phyloP scores from a whole-genome alignment of 352 stramenopile species.

The Phytophthora boehmeriae region DNA sequence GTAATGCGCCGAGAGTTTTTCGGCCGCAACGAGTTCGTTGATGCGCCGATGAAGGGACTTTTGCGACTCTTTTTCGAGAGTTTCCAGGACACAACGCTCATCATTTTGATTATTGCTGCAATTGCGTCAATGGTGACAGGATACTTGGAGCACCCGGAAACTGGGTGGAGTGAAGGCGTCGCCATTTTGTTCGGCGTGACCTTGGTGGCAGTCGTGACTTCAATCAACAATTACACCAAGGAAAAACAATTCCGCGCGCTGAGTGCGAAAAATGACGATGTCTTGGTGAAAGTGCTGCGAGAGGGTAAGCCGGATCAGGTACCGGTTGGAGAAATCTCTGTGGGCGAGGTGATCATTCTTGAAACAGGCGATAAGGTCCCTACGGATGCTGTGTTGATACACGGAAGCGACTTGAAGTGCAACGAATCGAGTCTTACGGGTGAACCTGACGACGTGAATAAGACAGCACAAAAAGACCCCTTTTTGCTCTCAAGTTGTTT shows the following conservation, averaged over 20 bases:
- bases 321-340: conserved; percentile 72
- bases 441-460: conserved; percentile 94
- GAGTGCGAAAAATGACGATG: conserved; percentile 90
- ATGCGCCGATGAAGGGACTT: conserved; percentile 83
- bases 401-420: conserved; percentile 92
- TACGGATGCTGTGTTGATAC: conserved; percentile 93
- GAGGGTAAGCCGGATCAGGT: conserved; percentile 71
- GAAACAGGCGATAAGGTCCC: conserved; percentile 94
- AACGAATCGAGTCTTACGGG: conserved; percentile 97
- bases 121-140: conserved; percentile 86
- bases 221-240: conserved; percentile 97
- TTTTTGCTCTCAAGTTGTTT: conserved; percentile 91
- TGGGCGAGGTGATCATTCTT: conserved; percentile 92
- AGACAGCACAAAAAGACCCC: conserved; percentile 71
- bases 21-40: conserved; percentile 66
- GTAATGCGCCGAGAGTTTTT: conserved; percentile 58
- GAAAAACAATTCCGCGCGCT: conserved; percentile 90
- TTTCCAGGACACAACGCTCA: conserved; percentile 90
- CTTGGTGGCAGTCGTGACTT: conserved; percentile 95
- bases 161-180: conserved; percentile 94
- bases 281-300: conserved; percentile 83
- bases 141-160: conserved; percentile 78
- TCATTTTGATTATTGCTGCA: conserved; percentile 89
- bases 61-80: conserved; percentile 85
- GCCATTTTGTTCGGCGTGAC: conserved; percentile 94